Conservation (phyloP, 2,329 filamentous ascomycete genomes). For the Neofusicoccum kwambonambiense region DNA sequence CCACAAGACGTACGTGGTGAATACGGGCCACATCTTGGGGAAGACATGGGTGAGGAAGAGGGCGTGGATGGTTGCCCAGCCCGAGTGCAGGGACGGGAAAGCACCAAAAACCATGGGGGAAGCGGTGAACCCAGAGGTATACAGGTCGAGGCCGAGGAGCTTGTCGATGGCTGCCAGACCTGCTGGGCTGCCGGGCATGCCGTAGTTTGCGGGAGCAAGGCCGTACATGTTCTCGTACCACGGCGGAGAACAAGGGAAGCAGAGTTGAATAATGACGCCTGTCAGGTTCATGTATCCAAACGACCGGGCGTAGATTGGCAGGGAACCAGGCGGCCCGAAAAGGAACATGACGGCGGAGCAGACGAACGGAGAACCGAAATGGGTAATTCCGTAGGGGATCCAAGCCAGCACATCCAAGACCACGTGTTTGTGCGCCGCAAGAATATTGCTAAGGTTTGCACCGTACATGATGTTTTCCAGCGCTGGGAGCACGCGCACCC, state of each 20-base stretch:
- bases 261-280: slow-evolving; percentile 82
- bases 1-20: slow-evolving; percentile 84
- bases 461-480: slow-evolving; percentile 96
- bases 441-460: slow-evolving; percentile 91
- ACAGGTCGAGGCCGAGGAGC: slow-evolving; percentile 87
- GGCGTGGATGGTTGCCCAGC: slow-evolving; percentile 82
- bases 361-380: slow-evolving; percentile 83
- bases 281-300: slow-evolving; percentile 92
- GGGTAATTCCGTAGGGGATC: slow-evolving; percentile 88
- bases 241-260: slow-evolving; percentile 90
- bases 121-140: slow-evolving; percentile 87
- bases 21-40: slow-evolving; percentile 75
- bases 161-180: slow-evolving; percentile 85
- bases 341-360: slow-evolving; percentile 79
- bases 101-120: slow-evolving; percentile 92
- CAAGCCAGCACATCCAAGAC: slow-evolving; percentile 85
- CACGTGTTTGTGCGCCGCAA: slow-evolving; percentile 83
- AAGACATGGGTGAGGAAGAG: slow-evolving; percentile 93
- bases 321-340: slow-evolving; percentile 81
- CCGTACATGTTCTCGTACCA: slow-evolving; percentile 97
- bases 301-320: slow-evolving; percentile 78
- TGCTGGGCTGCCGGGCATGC: slow-evolving; percentile 84
- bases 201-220: slow-evolving; percentile 86
- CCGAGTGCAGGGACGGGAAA: slow-evolving; percentile 90
- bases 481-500: slow-evolving; percentile 90